phyloP scores from a whole-genome alignment of 2,329 filamentous ascomycete genomes.

The Salinomyces thailandicus region DNA sequence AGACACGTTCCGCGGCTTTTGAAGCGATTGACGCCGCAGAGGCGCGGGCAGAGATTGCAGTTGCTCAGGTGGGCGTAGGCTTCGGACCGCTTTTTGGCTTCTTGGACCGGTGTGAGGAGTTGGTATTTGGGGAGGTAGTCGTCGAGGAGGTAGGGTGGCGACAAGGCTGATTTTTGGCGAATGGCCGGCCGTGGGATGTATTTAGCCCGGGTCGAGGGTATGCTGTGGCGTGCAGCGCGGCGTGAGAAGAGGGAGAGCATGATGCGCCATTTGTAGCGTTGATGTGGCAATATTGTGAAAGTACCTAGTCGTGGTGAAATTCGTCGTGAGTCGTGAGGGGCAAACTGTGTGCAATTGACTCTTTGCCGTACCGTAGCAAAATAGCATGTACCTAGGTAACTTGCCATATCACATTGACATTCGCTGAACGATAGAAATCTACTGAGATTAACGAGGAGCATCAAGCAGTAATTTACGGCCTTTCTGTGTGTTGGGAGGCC shows the following conservation, averaged over 20 bases:
- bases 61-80: conserved; percentile 67
- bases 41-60: conserved; percentile 70
- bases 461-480: no score
- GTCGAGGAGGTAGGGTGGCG: conserved; percentile 57
- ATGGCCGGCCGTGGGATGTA: not conserved
- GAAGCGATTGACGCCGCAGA: conserved; percentile 71
- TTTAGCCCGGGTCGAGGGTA: not conserved
- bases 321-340: no score
- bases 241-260: conserved; percentile 4
- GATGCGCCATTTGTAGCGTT: conserved; percentile 7
- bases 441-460: no score
- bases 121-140: conserved; percentile 65
- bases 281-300: no score
- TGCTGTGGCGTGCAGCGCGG: not conserved
- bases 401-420: no score
- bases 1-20: conserved; percentile 68
- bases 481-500: no score
- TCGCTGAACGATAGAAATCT: no score
- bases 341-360: no score
- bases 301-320: no score
- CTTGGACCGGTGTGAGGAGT: conserved; percentile 55
- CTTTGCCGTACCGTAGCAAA: no score
- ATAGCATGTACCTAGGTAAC: no score
- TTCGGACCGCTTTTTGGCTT: conserved; percentile 59
- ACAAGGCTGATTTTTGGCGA: conserved; percentile 29